Base-by-base conservation (phyloP, 2,329 filamentous ascomycete genomes). In the Cercospora sesami region DNA sequence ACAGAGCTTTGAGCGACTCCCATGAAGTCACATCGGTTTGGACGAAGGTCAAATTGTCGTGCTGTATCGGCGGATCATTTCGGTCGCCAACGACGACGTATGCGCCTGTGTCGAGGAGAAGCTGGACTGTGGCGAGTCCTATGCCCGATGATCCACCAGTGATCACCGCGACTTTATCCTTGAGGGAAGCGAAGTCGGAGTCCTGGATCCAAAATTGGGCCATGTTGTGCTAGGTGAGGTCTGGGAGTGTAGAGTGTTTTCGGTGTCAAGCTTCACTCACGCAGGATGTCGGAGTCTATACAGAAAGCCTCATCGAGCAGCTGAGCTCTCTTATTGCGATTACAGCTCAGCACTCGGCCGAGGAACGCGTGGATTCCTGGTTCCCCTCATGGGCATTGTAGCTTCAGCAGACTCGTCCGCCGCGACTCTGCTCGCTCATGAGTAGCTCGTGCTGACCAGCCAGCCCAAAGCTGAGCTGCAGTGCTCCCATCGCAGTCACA, bases 81-180 rank as follows among this genome's bases (percentile, higher is more conserved):
- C 88, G 68, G 72, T 90, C 87, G 39, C 80, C 84, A 28, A 82
- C 83, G 67, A 88, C 81, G 18, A 89, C 86, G 16, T 80, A 81
- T 30, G 86, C 87, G 21, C 86, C 86, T 0, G 83, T 75, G 0
- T 81, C 78, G 7, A 89, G 79, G 14, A 88, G 81, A 2, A 85
- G 78, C 8, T 83, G 76, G 7, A 83, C 81, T 0, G 87, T 87
- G 64, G 85, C 85, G 14, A 87, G 81, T 33, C 87, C 87, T 63
- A 89, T 89, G 16, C 87, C 87, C 2, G 86, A 87, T 0, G 85
- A 86, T 65, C 85, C 85, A 60, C 87, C 86, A 83, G 74, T 76
- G 18, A 76, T 42, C 16, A 77, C 68, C 8, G 73, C 69, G 26
- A 73, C 68, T 31, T 73, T 71, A 53, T 66, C 74, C 59, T 72